phyloP scores from a whole-genome alignment of 805 yeast species.

The Metschnikowia dekortorum region DNA sequence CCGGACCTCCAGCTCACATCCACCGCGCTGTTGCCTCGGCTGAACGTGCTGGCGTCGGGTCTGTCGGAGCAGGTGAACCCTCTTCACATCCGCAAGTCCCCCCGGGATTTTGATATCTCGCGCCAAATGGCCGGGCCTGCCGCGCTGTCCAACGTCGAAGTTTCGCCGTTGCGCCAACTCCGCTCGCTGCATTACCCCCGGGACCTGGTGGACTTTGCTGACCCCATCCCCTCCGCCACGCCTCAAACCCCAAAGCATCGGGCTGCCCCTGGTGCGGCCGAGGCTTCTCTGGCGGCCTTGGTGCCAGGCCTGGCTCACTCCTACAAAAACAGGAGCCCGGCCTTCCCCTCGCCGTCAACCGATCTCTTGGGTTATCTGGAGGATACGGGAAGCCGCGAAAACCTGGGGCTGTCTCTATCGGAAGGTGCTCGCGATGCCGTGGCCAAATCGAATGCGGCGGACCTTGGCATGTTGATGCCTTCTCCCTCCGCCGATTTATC shows the following conservation, averaged over 20 bases:
- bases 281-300: not conserved
- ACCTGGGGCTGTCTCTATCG: not conserved
- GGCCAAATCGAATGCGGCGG: not conserved
- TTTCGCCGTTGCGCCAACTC: constrained; percentile 2
- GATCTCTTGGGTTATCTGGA: not conserved
- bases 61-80: constrained; percentile 1
- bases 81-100: not conserved
- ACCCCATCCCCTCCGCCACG: not conserved
- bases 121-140: not conserved
- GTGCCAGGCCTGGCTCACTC: not conserved
- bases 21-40: not conserved
- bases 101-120: not conserved
- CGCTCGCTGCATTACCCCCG: constrained; percentile 1
- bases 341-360: not conserved
- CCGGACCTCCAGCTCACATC: not conserved
- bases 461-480: not conserved
- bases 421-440: not conserved
- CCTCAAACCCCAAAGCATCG: not conserved
- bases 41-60: not conserved
- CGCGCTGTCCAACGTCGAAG: not conserved
- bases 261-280: not conserved
- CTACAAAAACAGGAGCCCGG: not conserved
- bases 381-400: not conserved
- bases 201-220: not conserved
- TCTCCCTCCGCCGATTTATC: not conserved